Conservation (phyloP, 2,329 filamentous ascomycete genomes). For the Sporothrix globosa region DNA sequence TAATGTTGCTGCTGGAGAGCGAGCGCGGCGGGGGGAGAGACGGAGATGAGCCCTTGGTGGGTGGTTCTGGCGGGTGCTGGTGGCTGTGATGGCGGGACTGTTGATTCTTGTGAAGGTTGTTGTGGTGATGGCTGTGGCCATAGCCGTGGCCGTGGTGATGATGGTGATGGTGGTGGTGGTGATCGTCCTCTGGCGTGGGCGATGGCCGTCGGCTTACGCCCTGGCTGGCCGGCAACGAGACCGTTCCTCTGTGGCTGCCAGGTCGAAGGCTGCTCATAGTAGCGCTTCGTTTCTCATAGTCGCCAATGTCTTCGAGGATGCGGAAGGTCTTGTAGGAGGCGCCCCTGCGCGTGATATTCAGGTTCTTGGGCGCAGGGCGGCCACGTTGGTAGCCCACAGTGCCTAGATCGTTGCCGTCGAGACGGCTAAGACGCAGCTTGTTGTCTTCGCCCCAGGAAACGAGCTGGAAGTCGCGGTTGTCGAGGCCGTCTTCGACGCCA, state of each 20-base stretch:
- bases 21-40: slow-evolving; percentile 26
- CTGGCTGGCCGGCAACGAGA: slow-evolving; percentile 19
- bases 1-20: slow-evolving; percentile 27
- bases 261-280: slow-evolving; percentile 66
- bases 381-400: slow-evolving; percentile 76
- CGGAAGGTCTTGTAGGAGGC: slow-evolving; percentile 85
- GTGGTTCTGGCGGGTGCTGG: background rate
- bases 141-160: slow-evolving; percentile 8
- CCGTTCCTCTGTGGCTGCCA: slow-evolving; percentile 44
- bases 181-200: slow-evolving; percentile 12
- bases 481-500: slow-evolving; percentile 64
- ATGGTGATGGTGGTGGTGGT: slow-evolving; percentile 4
- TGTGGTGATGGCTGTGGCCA: background rate
- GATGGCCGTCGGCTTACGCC: slow-evolving; percentile 26
- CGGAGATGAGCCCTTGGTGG: slow-evolving; percentile 38
- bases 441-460: slow-evolving; percentile 92
- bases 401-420: slow-evolving; percentile 65
- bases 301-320: slow-evolving; percentile 64
- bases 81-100: slow-evolving; percentile 14
- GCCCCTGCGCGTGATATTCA: slow-evolving; percentile 79
- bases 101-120: background rate
- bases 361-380: slow-evolving; percentile 62
- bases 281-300: slow-evolving; percentile 60
- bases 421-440: slow-evolving; percentile 75
- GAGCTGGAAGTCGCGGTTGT: slow-evolving; percentile 87